Evolutionary conservation across 345 rosid species (phyloP), one percentile per base, ranked within the genome.

Genomic region (Salix exigua): DNA sequence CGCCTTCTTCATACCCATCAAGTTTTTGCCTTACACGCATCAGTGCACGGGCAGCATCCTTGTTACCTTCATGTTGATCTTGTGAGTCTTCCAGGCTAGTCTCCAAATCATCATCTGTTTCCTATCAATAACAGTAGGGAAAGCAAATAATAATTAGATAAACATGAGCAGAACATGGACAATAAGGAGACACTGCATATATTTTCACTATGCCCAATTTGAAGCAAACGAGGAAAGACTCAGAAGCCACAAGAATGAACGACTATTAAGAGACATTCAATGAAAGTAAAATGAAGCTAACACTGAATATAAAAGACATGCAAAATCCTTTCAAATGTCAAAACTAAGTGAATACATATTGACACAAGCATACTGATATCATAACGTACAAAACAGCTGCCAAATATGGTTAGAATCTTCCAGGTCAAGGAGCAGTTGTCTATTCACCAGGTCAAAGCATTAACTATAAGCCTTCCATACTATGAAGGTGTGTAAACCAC

Each of bases 1-100:
- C 99, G 66, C 98, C 99, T 75, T 85, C 99, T 79, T 96, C 99
- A 70, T 96, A 96, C 50, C 99, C 99, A 82, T 96, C 99, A 46
- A 93, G 90, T 82, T 96, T 96, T 82, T 93, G 94, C 88, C 92
- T 93, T 51, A 91, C 98, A 38, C 98, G 94, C 89, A 96, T 78
- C 75, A 96, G 84, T 63, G 99, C 99, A 68, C 99, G 91, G 0
- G 94, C 86, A 76, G 95, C 99, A 83, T 93, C 99, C 85, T 88
- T 92, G 82, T 96, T 96, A n/a, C 98, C 98, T 79, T 92, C 96
- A 44, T 84, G 81, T 78, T 87, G 93, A 76, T 89, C 97, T 74
- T 88, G 87, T 66, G 83, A 74, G 73, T 87, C 92, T 75, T 91
- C 99, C 78, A 91, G 81, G 84, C 86, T 85, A 73, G 90, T 68